Evolutionary conservation across 257 asterid genomes (phyloP), one percentile per base, ranked within the genome.

Genomic region (Solanum bukasovii): DNA sequence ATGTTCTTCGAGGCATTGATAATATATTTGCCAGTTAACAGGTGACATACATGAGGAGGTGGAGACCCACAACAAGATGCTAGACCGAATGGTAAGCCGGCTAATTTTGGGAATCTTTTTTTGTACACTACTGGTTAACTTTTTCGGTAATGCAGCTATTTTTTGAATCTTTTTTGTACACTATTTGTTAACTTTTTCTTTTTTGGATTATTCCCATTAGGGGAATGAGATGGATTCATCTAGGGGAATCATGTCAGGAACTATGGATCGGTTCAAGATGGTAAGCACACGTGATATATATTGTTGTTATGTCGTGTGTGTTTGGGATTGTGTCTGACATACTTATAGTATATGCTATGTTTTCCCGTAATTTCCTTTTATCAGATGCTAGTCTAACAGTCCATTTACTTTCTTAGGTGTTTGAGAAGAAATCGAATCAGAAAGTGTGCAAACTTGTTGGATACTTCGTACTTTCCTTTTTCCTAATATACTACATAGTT

Each of bases 21-120:
- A 34, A 27, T 37, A 40, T 56, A 79, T 44, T 44, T 31, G 70
- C 29, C 93, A 97, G 99, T 90, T 97, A 91, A 96, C 99, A 3
- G 98, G 99, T 35, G 99, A 94, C 90, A 92, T 97, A 91, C 98
- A 97, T 20, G 99, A 94, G 91, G 99, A 96, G 93, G 99, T 94
- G 91, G 96, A 94, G 92, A 94, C 90, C 91, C 99, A 97, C 88
- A 97, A 94, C 91, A 96, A 93, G 40, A 85, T 95, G 94, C 94
- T 97, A 63, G 98, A 95, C 83, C 89, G 93, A 90, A 93, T 92
- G 98, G 99, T 97, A 90, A 49, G 88, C 31, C n/a, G 13, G 83
- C 78, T 23, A 33, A 8, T 27, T 81, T 37, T 70, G 8, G 84
- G 90, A 87, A 42, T 38, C 40, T 82, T 85, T 31, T 75, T 75